Percentiles rank a stretch among this genome's conserved stretches.
Conservation (phyloP, 352 stramenopile species). For the Globisporangium polare region DNA sequence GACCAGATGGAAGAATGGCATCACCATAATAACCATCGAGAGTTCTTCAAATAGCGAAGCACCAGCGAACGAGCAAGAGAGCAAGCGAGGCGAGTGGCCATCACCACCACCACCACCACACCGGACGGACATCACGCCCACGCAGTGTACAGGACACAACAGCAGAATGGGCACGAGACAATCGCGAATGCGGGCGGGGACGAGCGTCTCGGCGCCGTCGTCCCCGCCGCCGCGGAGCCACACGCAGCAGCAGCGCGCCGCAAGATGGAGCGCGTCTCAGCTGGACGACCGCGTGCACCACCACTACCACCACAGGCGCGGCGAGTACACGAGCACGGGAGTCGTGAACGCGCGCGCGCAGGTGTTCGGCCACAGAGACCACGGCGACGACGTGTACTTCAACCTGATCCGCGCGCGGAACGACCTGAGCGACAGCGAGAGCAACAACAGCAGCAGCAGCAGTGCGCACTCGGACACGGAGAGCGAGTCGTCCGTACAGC, state of each 20-base stretch:
- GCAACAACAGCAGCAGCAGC: slow-evolving; percentile 9
- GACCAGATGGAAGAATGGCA: not conserved
- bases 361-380: slow-evolving; percentile 11
- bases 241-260: not conserved
- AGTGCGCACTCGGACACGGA: slow-evolving; percentile 33
- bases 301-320: slow-evolving; percentile 5
- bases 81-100: not conserved
- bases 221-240: not conserved
- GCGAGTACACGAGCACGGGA: slow-evolving; percentile 7
- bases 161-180: not conserved
- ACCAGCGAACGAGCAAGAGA: not conserved
- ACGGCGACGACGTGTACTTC: not conserved
- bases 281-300: not conserved
- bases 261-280: slow-evolving; percentile 1
- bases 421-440: slow-evolving; percentile 10
- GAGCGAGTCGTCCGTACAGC: slow-evolving; percentile 15
- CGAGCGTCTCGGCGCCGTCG: not conserved
- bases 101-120: not conserved
- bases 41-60: not conserved
- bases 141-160: not conserved
- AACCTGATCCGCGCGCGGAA: slow-evolving; percentile 1
- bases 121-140: not conserved
- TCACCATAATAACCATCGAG: not conserved
- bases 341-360: slow-evolving; percentile 12
- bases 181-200: not conserved